Evolutionary conservation across 306 rosid species (phyloP), one percentile per base, ranked within the genome.

Genomic region (Cucurbita ficifolia): DNA sequence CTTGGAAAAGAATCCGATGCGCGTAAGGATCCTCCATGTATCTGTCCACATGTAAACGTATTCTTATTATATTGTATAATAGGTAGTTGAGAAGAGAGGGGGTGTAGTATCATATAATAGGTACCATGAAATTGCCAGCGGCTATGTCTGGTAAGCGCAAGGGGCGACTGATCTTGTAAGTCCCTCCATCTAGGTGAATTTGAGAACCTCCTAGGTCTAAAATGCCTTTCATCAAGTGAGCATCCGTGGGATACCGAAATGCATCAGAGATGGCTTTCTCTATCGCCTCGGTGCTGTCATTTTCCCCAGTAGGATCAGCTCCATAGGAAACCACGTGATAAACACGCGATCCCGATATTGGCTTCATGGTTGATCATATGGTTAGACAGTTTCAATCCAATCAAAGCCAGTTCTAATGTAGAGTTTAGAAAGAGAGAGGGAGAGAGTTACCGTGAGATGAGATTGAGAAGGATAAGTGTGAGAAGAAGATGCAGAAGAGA

Each of bases 171-270:
- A 82, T 79, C 83, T 33, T 79, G 76, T 82, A 82, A 7, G 82
- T 80, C 33, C 83, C 83, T n/a, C 86, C 86, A 49, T 80, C 83
- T 39, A 83, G 86, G 64, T 83, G 79, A 42, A 83, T 58, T 57
- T 83, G 75, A 38, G 77, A 1, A 10, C 83, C 86, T 29, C 86
- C 86, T 35, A 83, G 81, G 42, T 83, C 83, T 33, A 64, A 51
- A 19, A 83, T 60, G 33, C 83, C 86, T 17, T 55, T 35, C 74
- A 83, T 79, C 80, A 83, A 56, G 60, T 79, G 77, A 19, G 35
- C 61, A 39, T 74, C 53, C 2, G 72, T 46, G 22, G 63, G 56
- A 49, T 73, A 75, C 42, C 3, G 18, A 40, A 77, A 83, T 46
- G 82, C 79, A 61, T 77, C 73, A 9, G 52, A 56, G 33, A 83